Evolutionary conservation across 805 yeast genomes (phyloP).

Genomic region (Saccharomyces eubayanus): DNA sequence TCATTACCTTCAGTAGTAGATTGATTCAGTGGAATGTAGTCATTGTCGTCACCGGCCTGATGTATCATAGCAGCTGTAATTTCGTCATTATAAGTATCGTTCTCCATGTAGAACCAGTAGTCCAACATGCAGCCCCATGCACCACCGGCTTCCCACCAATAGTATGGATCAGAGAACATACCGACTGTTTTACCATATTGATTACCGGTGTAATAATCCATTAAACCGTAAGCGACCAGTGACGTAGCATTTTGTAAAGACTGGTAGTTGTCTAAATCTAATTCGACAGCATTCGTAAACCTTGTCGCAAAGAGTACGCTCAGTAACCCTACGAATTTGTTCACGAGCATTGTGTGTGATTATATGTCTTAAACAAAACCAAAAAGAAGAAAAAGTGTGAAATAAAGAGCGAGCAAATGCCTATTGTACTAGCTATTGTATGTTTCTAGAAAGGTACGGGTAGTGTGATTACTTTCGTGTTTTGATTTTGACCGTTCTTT

Average conservation of each 20-base stretch:
- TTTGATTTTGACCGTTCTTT: neutral
- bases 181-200: constrained; percentile 73
- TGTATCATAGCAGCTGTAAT: constrained; percentile 56
- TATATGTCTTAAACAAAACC: neutral
- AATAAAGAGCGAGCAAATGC: neutral
- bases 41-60: constrained; percentile 66
- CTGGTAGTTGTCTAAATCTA: constrained; percentile 26
- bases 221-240: constrained; percentile 56
- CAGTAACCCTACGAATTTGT: neutral
- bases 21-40: constrained; percentile 83
- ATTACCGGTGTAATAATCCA: constrained; percentile 73
- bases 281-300: constrained; percentile 11
- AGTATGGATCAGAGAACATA: constrained; percentile 81
- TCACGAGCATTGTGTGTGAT: neutral
- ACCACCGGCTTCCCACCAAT: constrained; percentile 99
- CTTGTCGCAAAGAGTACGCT: neutral
- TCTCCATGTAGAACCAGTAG: constrained; percentile 61
- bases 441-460: neutral
- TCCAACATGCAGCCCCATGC: constrained; percentile 87
- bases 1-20: constrained; percentile 93
- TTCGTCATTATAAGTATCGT: constrained; percentile 53
- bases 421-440: neutral
- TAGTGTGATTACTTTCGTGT: neutral
- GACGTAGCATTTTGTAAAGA: constrained; percentile 44
- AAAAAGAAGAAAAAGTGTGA: neutral